Evolutionary conservation across 1,284 basidiomycete species (phyloP).

Genomic region (Irpex rosettiformis): DNA sequence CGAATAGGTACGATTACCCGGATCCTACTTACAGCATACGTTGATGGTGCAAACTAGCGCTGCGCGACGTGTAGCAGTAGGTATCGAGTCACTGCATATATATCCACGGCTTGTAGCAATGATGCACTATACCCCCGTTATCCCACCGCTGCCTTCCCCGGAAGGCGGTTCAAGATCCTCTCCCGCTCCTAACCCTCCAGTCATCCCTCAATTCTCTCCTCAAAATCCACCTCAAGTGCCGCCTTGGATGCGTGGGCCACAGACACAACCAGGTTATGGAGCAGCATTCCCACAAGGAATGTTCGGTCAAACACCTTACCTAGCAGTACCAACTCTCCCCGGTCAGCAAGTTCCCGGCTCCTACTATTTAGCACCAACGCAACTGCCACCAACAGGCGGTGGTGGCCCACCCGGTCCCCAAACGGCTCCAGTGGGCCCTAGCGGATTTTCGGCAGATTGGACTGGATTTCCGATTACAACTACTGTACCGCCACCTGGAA

Average conservation of each 20-base stretch:
- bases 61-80: neutral
- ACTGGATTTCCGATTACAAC: slow-evolving; percentile 24
- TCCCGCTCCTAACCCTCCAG: slow-evolving; percentile 18
- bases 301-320: slow-evolving; percentile 13
- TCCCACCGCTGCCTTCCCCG: slow-evolving; percentile 18
- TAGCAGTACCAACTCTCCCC: slow-evolving; percentile 13
- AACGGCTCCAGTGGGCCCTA: slow-evolving; percentile 17
- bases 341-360: slow-evolving; percentile 23
- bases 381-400: slow-evolving; percentile 16
- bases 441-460: slow-evolving; percentile 25
- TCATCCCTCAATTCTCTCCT: slow-evolving; percentile 25
- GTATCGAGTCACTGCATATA: neutral
- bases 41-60: neutral
- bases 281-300: slow-evolving; percentile 8
- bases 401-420: slow-evolving; percentile 14
- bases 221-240: slow-evolving; percentile 14
- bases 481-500: slow-evolving; percentile 11
- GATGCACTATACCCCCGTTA: slow-evolving; percentile 22
- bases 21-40: slow-evolving; percentile 1
- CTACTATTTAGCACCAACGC: slow-evolving; percentile 29
- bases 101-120: neutral
- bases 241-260: slow-evolving; percentile 17
- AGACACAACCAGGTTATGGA: slow-evolving; percentile 6
- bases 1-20: slow-evolving; percentile 2
- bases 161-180: slow-evolving; percentile 15